Evolutionary conservation across 2,329 filamentous ascomycete genomes (phyloP).

Genomic region (Calonectria ilicicola): DNA sequence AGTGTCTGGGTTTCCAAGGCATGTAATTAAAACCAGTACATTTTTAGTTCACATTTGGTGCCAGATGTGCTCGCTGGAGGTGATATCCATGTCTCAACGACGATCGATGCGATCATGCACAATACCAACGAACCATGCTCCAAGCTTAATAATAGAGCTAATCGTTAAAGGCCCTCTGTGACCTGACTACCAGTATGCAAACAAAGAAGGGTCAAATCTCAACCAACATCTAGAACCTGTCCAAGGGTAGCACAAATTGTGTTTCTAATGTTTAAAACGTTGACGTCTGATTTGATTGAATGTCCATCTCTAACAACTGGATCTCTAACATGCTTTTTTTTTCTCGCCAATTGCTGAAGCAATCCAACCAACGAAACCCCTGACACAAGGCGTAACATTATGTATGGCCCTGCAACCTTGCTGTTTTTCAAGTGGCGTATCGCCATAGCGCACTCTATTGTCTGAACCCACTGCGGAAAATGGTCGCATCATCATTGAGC

Average conservation of each 20-base stretch:
- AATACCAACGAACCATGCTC: not conserved
- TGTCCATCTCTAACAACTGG: not conserved
- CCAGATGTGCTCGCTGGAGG: not conserved
- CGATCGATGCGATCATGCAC: not conserved
- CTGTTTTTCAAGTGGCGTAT: not conserved
- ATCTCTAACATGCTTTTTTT: not conserved
- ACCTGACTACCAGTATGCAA: not conserved
- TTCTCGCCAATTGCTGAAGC: not conserved
- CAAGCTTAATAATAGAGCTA: conserved; percentile 1
- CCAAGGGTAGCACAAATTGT: not conserved
- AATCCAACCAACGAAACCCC: not conserved
- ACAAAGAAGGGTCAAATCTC: not conserved
- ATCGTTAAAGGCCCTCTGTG: too few species aligned
- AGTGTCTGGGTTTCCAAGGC: not conserved
- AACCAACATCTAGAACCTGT: not conserved
- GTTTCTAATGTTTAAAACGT: not conserved
- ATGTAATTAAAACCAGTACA: not conserved
- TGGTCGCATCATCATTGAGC: not conserved
- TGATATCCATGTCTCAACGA: not conserved
- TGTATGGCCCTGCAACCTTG: not conserved
- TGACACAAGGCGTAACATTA: not conserved
- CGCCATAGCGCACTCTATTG: not conserved
- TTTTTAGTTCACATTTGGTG: not conserved
- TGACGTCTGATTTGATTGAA: not conserved
- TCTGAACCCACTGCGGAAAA: not conserved